Percentiles rank a stretch among this genome's conserved stretches.
Evolutionary conservation across 2,329 filamentous ascomycete genomes (phyloP).

Genomic region (Fusarium incarnatum): DNA sequence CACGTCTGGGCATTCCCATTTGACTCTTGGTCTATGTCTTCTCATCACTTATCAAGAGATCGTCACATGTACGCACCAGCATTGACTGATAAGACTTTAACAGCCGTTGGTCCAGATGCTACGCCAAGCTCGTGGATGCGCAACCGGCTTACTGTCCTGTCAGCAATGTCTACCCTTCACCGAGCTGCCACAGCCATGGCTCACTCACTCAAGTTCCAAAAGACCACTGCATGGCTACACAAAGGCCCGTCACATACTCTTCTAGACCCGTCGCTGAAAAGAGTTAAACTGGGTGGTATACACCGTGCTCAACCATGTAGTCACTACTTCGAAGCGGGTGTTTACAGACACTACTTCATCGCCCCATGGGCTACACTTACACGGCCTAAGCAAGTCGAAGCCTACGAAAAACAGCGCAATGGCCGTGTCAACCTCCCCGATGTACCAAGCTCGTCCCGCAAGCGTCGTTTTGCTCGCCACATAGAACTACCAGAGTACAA

Average conservation of each 20-base stretch:
- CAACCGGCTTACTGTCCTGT: constrained; percentile 52
- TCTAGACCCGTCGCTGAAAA: constrained; percentile 40
- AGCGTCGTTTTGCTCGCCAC: constrained; percentile 9
- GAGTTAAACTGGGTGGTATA: constrained; percentile 56
- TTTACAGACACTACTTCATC: constrained; percentile 47
- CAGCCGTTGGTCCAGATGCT: constrained; percentile 30
- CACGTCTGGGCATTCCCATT: constrained; percentile 60
- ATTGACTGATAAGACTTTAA: constrained; percentile 12
- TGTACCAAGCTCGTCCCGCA: neutral
- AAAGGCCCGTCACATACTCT: constrained; percentile 2
- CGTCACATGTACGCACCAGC: constrained; percentile 50
- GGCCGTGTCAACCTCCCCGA: constrained; percentile 26
- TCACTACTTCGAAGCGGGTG: constrained; percentile 52
- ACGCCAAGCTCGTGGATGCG: constrained; percentile 49
- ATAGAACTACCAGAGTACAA: neutral
- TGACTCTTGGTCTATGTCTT: constrained; percentile 57
- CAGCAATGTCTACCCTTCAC: constrained; percentile 49
- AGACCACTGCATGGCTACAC: constrained; percentile 52
- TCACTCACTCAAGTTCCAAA: constrained; percentile 42
- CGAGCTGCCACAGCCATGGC: constrained; percentile 53
- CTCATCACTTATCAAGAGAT: constrained; percentile 54
- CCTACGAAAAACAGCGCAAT: constrained; percentile 41
- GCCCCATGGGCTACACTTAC: constrained; percentile 44
- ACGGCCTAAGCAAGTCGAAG: constrained; percentile 30
- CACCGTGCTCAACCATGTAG: constrained; percentile 57